Conservation (phyloP, 148 eudicot genomes). For the Camellia granthamiana region DNA sequence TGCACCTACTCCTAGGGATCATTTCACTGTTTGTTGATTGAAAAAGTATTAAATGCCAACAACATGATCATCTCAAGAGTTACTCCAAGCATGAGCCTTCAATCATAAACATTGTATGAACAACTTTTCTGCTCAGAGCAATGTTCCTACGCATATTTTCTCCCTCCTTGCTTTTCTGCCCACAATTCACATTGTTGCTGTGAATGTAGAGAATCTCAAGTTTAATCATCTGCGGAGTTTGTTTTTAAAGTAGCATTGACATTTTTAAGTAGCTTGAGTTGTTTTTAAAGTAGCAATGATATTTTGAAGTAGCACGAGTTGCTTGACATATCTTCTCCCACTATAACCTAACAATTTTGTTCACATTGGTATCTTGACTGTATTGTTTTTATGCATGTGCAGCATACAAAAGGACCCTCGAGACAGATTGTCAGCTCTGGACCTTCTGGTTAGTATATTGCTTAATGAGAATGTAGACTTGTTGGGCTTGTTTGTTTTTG, state of each 20-base stretch:
- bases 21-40: background rate
- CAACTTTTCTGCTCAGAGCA: too few relatives aligned
- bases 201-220: background rate
- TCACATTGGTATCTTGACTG: background rate
- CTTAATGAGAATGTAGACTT: background rate
- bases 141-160: background rate
- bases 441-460: constrained; percentile 72
- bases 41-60: too few relatives aligned
- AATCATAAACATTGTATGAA: too few relatives aligned
- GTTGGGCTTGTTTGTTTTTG: background rate
- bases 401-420: constrained; percentile 92
- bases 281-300: background rate
- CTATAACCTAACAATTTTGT: background rate
- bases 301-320: background rate
- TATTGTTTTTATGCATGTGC: constrained; percentile 21
- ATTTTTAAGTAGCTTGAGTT: background rate
- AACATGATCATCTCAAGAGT: too few relatives aligned
- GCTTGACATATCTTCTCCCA: background rate
- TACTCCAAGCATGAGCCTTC: too few relatives aligned
- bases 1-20: background rate
- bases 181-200: background rate
- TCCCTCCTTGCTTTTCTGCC: background rate
- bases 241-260: background rate
- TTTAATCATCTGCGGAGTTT: constrained; percentile 8
- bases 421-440: constrained; percentile 74